phyloP scores from a whole-genome alignment of 139 green algal species.

The Axilococcus clingmanii region DNA sequence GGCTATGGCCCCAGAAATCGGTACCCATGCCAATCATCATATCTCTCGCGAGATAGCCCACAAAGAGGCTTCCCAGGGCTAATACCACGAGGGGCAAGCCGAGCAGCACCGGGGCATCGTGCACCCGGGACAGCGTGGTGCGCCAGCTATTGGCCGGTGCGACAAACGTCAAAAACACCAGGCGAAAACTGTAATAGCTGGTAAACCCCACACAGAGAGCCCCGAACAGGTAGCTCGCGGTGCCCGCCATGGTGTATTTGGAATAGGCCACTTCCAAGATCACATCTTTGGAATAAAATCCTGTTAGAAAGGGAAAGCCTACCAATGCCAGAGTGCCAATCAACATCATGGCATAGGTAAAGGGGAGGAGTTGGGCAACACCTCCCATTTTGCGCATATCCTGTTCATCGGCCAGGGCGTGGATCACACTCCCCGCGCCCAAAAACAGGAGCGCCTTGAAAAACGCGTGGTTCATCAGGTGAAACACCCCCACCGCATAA shows the following conservation, averaged over 20 bases:
- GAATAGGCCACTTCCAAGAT: conserved; percentile 45
- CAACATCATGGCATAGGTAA: conserved; percentile 46
- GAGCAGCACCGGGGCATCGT: conserved; percentile 48
- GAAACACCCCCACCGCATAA: conserved; percentile 43
- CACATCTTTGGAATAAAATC: conserved; percentile 57
- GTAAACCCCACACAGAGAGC: conserved; percentile 44
- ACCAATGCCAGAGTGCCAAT: conserved; percentile 41
- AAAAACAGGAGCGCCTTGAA: conserved; percentile 58
- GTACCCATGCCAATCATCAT: conserved; percentile 56
- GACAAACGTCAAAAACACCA: conserved; percentile 51
- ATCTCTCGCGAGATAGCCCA: conserved; percentile 52
- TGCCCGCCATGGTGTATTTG: conserved; percentile 41
- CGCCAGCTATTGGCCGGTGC: conserved; percentile 24
- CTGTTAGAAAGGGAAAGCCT: conserved; percentile 48
- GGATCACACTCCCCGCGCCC: conserved; percentile 49
- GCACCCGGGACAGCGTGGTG: conserved; percentile 20
- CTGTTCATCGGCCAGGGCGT: conserved; percentile 44
- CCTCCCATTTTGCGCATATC: conserved; percentile 56
- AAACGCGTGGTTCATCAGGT: conserved; percentile 55
- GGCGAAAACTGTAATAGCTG: conserved; percentile 54
- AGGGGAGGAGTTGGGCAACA: conserved; percentile 36
- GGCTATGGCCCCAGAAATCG: conserved; percentile 46
- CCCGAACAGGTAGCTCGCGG: conserved; percentile 49
- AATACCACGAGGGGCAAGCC: conserved; percentile 42
- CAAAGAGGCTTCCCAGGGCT: conserved; percentile 47